phyloP scores from a whole-genome alignment of 108 stramenopile species.

The Nitzschia putrida region DNA sequence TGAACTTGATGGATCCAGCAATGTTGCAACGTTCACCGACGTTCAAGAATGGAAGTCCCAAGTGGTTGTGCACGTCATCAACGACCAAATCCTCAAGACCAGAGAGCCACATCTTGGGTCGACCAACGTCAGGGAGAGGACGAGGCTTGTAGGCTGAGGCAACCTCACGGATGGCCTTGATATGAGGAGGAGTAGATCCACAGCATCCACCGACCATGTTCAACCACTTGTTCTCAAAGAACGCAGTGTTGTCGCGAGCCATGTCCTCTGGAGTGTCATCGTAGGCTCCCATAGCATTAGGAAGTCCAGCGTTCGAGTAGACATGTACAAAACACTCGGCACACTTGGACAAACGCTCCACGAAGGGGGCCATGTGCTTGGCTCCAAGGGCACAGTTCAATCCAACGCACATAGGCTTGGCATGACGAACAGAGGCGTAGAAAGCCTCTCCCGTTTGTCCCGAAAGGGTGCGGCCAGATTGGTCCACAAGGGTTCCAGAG shows the following conservation, averaged over 20 bases:
- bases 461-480: slow-evolving; percentile 96
- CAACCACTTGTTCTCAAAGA: slow-evolving; percentile 92
- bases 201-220: slow-evolving; percentile 99
- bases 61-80: slow-evolving; percentile 90
- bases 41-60: slow-evolving; percentile 94
- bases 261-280: slow-evolving; percentile 96
- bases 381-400: slow-evolving; percentile 99
- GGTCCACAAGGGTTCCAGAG: slow-evolving; percentile 97
- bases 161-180: slow-evolving; percentile 83
- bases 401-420: slow-evolving; percentile 98
- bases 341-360: slow-evolving; percentile 85
- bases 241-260: slow-evolving; percentile 89
- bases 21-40: slow-evolving; percentile 98
- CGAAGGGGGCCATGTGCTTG: slow-evolving; percentile 94
- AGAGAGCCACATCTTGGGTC: slow-evolving; percentile 95
- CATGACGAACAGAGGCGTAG: slow-evolving; percentile 95
- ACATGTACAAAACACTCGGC: slow-evolving; percentile 97
- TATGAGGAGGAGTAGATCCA: slow-evolving; percentile 96
- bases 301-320: slow-evolving; percentile 98
- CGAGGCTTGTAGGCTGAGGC: slow-evolving; percentile 69
- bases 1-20: slow-evolving; percentile 93
- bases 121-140: slow-evolving; percentile 78
- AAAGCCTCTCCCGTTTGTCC: slow-evolving; percentile 99
- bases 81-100: slow-evolving; percentile 94
- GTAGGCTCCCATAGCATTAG: slow-evolving; percentile 99